phyloP scores from a whole-genome alignment of 2,329 filamentous ascomycete genomes.

The Xylaria sp. region DNA sequence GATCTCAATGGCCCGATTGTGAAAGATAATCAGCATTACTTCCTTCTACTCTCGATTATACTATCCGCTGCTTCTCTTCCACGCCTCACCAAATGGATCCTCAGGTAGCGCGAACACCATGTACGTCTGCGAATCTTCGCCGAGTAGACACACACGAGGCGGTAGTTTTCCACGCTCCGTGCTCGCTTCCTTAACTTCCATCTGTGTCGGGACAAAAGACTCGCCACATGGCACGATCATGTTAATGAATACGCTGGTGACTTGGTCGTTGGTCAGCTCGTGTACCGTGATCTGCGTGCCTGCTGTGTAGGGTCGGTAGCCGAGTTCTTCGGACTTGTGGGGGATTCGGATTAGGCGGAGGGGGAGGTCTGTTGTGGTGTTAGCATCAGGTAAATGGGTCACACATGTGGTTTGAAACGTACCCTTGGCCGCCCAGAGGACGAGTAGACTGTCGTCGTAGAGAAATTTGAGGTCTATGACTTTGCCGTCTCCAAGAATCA shows the following conservation, averaged over 20 bases:
- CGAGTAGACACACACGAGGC: slow-evolving; percentile 46
- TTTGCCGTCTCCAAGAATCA: slow-evolving; percentile 40
- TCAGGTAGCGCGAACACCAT: slow-evolving; percentile 43
- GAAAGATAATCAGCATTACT: background rate
- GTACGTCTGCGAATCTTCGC: slow-evolving; percentile 44
- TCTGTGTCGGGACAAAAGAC: slow-evolving; percentile 40
- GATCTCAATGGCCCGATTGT: no score
- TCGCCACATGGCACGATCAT: slow-evolving; percentile 28
- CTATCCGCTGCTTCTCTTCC: slow-evolving; percentile 1
- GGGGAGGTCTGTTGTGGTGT: slow-evolving; percentile 14
- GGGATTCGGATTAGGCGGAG: slow-evolving; percentile 35
- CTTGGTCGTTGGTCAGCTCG: slow-evolving; percentile 30
- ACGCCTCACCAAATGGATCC: slow-evolving; percentile 18
- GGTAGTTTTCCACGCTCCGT: slow-evolving; percentile 43
- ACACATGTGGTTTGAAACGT: slow-evolving; percentile 3
- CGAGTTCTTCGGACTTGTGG: slow-evolving; percentile 33
- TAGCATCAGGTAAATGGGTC: background rate
- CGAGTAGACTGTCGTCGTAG: slow-evolving; percentile 54
- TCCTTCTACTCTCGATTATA: background rate
- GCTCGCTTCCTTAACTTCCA: slow-evolving; percentile 47
- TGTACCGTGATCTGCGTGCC: slow-evolving; percentile 21
- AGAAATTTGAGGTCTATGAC: slow-evolving; percentile 64
- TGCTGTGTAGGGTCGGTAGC: slow-evolving; percentile 34
- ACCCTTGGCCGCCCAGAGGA: slow-evolving; percentile 48
- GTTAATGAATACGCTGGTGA: slow-evolving; percentile 28